Evolutionary conservation across 2,329 filamentous ascomycete genomes (phyloP).

Genomic region (Fusarium pseudoanthophilum): DNA sequence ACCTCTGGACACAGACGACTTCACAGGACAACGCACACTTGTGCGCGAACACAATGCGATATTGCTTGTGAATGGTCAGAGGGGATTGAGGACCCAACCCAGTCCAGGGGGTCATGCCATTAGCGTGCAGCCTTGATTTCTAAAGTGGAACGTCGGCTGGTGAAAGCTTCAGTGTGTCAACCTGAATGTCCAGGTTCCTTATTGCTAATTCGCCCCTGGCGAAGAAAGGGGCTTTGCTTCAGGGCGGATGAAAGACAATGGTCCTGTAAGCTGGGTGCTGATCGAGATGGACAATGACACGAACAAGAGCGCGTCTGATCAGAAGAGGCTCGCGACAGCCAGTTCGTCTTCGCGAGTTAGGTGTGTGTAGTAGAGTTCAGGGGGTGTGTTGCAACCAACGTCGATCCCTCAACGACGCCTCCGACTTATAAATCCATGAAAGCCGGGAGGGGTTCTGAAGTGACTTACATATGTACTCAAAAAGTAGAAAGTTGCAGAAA

Average conservation of each 20-base stretch:
- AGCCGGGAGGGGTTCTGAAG: slow-evolving; percentile 5
- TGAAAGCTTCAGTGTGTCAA: slow-evolving; percentile 17
- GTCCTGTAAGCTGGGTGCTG: neutral
- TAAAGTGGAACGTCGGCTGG: slow-evolving; percentile 17
- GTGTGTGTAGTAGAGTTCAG: slow-evolving; percentile 31
- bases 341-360: slow-evolving; percentile 14
- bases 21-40: slow-evolving; percentile 9
- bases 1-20: neutral
- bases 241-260: slow-evolving; percentile 2
- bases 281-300: slow-evolving; percentile 10
- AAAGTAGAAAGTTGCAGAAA: neutral
- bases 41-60: slow-evolving; percentile 27
- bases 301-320: slow-evolving; percentile 21
- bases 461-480: neutral
- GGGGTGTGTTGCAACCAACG: slow-evolving; percentile 30
- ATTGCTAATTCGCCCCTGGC: slow-evolving; percentile 12
- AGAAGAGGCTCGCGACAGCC: slow-evolving; percentile 28
- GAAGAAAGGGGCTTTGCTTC: slow-evolving; percentile 15
- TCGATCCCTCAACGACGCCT: slow-evolving; percentile 31
- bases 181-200: slow-evolving; percentile 13
- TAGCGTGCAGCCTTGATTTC: slow-evolving; percentile 36
- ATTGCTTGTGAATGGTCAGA: slow-evolving; percentile 26
- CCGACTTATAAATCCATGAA: slow-evolving; percentile 15
- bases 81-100: slow-evolving; percentile 31
- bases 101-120: slow-evolving; percentile 19